Percentiles rank a stretch among this genome's conserved stretches.
These are phyloP conservation scores for Boletellus sp. DNA, from an alignment of 768 basidiomycete species.

Conservation along the genomic window DNA sequence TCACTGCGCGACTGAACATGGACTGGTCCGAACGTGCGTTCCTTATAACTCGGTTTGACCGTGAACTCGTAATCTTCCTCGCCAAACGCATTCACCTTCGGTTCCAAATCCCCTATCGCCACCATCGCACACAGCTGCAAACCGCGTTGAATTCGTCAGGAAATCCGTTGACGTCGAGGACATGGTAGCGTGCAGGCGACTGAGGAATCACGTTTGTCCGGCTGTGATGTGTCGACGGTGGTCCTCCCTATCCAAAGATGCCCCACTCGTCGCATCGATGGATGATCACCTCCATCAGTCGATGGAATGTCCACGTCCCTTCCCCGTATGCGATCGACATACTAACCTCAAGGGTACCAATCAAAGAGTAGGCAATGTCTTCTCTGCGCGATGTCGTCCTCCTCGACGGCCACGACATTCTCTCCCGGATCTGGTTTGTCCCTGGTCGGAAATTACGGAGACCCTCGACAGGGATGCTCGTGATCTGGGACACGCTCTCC, in stretches of 20 bases:
- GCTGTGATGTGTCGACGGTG: conserved; percentile 11
- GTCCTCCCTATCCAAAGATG: conserved; percentile 22
- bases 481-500: conserved; percentile 4
- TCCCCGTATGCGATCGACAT: no score
- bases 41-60: conserved; percentile 8
- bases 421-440: no score
- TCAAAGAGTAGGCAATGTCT: conserved; percentile 24
- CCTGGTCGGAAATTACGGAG: conserved; percentile 9
- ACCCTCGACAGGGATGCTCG: conserved; percentile 5
- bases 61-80: conserved; percentile 3
- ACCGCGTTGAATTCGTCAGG: conserved; percentile 13
- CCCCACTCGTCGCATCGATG: conserved; percentile 21
- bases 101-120: conserved; percentile 5
- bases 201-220: conserved; percentile 11
- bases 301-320: conserved; percentile 26
- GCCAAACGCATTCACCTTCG: background rate
- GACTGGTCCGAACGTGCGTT: conserved; percentile 3
- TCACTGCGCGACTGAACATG: background rate
- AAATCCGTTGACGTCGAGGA: conserved; percentile 1
- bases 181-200: conserved; percentile 17
- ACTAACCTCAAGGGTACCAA: conserved; percentile 24
- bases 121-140: conserved; percentile 13
- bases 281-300: conserved; percentile 24
- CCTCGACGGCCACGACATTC: conserved; percentile 25
- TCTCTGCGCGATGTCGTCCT: conserved; percentile 23